Evolutionary conservation across 2,329 filamentous ascomycete genomes (phyloP), one percentile per base, ranked within the genome.

Genomic region (Alternaria metachromatica): DNA sequence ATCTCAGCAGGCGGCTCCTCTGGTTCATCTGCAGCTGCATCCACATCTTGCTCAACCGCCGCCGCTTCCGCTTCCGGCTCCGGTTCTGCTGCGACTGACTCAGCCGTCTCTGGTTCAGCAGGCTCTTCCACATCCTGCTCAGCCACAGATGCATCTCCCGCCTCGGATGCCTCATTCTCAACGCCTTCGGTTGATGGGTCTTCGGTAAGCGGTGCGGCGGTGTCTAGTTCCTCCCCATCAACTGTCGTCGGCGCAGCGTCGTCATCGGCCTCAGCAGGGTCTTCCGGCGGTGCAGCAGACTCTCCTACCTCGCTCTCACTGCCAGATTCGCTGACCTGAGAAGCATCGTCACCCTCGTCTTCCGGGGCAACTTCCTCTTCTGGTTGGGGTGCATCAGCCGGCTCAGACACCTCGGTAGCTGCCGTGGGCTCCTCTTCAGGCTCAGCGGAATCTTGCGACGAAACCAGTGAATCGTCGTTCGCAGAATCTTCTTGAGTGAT

Each of bases 101-200:
- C 60, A 15, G 64, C 13, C 18, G 30, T 23, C 6, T 56, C 51
- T 18, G 49, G 21, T 46, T 67, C 66, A 13, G 57, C 55, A 23
- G 57, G 6, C 15, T 54, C 20, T 41, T 58, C 50, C n/a, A 7
- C 12, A 11, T 55, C 61, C 51, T n/a, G 15, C 21, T n/a, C 56
- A 44, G 23, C 23, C 26, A 20, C 5, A 23, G 37, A 23, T 26
- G 28, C 57, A 20, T 45, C 48, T 30, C 53, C 54, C n/a, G 49
- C 33, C 20, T 57, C 64, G 6, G 60, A 11, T 13, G 33, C 48
- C 18, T 41, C 23, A 26, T 56, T 10, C 12, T 54, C 55, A 7
- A 20, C 25, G 6, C 62, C 46, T 7, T 61, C 57, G 21, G 53
- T 26, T 3, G 28, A 13, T 30, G 26, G 30, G 6, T 48, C 26